A percentile compares a stretch with the other conserved stretches of the same genome.
phyloP scores from a whole-genome alignment of 2,329 filamentous ascomycete species.

The Xylariaceae sp. region DNA sequence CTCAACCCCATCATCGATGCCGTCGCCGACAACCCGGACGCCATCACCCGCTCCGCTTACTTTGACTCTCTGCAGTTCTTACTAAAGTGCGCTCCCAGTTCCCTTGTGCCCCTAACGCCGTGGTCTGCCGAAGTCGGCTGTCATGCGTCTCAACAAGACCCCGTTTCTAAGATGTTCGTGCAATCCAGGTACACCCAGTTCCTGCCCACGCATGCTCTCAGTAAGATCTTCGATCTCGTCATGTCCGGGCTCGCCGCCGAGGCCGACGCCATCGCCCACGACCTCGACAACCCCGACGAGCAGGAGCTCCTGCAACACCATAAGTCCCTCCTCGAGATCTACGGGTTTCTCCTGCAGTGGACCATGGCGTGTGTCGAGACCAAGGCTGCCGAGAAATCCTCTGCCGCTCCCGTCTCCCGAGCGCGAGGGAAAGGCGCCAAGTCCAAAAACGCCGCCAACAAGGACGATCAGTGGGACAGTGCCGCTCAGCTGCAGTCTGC shows the following conservation, averaged over 20 bases:
- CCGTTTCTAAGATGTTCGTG: constrained; percentile 60
- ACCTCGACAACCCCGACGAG: constrained; percentile 81
- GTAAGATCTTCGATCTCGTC: constrained; percentile 88
- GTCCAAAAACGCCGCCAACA: constrained; percentile 65
- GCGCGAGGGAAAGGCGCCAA: constrained; percentile 72
- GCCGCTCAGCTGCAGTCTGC: constrained; percentile 81
- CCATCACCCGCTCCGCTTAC: constrained; percentile 69
- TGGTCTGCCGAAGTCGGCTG: constrained; percentile 8
- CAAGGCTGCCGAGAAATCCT: constrained; percentile 86
- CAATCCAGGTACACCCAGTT: constrained; percentile 74
- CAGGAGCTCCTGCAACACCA: constrained; percentile 83
- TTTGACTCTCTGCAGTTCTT: constrained; percentile 95
- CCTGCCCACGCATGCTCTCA: constrained; percentile 76
- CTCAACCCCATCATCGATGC: constrained; percentile 91
- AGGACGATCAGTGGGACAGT: constrained; percentile 84
- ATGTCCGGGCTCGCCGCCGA: constrained; percentile 82
- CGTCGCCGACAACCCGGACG: constrained; percentile 86
- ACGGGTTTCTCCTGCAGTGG: constrained; percentile 93
- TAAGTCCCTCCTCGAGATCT: constrained; percentile 88
- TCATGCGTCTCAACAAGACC: constrained; percentile 32
- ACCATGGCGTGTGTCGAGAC: constrained; percentile 90
- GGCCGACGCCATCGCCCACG: constrained; percentile 78
- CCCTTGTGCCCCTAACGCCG: constrained; percentile 31
- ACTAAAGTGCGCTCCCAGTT: constrained; percentile 80
- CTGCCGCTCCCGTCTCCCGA: constrained; percentile 64